Evolutionary conservation across 305 asterid species (phyloP).

Genomic region (Euphrasia arctica): DNA sequence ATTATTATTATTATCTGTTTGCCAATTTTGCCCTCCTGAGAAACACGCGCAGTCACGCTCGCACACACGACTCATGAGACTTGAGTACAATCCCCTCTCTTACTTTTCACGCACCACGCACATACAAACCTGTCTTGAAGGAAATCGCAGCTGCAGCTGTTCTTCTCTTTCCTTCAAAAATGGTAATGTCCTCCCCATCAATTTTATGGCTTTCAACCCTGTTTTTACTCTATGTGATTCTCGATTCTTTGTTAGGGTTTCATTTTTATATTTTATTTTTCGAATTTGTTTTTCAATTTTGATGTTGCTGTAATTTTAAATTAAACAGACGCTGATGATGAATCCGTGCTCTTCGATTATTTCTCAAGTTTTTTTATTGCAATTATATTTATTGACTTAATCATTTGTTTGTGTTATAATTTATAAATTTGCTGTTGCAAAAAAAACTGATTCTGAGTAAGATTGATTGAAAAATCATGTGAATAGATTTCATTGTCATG

Average conservation of each 20-base stretch:
- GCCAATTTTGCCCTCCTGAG: too few species aligned
- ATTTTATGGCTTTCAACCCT: neutral
- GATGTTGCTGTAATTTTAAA: neutral
- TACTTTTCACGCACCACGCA: too few species aligned
- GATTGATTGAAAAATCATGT: neutral
- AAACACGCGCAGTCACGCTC: too few species aligned
- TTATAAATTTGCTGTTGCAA: too few species aligned
- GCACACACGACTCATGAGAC: too few species aligned
- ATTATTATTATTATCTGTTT: too few species aligned
- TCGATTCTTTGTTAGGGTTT: slow-evolving; percentile 30
- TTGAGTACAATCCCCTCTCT: too few species aligned
- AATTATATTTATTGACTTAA: neutral
- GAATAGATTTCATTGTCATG: too few species aligned
- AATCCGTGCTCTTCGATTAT: slow-evolving; percentile 9
- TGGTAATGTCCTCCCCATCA: slow-evolving; percentile 25
- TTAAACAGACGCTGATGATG: slow-evolving; percentile 10
- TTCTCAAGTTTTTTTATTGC: slow-evolving; percentile 5
- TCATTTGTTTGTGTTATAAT: too few species aligned
- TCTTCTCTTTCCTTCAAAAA: slow-evolving; percentile 22
- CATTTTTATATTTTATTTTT: neutral
- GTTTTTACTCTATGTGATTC: neutral
- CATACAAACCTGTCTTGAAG: slow-evolving; percentile 1
- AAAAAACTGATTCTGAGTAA: neutral
- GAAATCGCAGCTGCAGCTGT: slow-evolving; percentile 1
- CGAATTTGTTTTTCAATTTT: neutral